Conservation (phyloP, 257 asterid species). For the Solanum clarkiae region DNA sequence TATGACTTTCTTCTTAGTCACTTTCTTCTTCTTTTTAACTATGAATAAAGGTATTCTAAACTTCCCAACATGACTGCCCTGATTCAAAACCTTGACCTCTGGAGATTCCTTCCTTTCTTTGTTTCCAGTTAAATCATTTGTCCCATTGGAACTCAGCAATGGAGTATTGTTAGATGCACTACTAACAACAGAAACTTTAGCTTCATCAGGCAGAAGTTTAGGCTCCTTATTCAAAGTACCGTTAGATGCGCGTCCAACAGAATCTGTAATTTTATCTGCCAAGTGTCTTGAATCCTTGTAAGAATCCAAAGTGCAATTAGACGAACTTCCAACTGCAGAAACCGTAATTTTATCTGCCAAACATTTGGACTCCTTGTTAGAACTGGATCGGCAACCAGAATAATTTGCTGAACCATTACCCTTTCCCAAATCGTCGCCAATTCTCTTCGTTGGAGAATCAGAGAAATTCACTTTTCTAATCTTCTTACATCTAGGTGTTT, state of each 20-base stretch:
- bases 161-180: not conserved
- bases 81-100: not conserved
- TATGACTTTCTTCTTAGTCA: conserved; percentile 6
- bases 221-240: conserved; percentile 9
- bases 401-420: conserved; percentile 2
- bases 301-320: conserved; percentile 7
- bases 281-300: conserved; percentile 11
- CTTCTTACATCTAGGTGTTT: conserved; percentile 11
- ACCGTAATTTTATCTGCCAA: conserved; percentile 8
- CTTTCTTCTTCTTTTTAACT: conserved; percentile 16
- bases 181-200: conserved; percentile 2
- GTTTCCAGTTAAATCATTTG: conserved; percentile 6
- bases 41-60: conserved; percentile 8
- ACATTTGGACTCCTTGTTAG: conserved; percentile 14
- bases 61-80: conserved; percentile 2
- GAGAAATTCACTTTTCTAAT: conserved; percentile 10
- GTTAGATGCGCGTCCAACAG: conserved; percentile 6
- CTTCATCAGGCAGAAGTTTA: conserved; percentile 11
- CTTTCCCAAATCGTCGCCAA: conserved; percentile 11
- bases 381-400: conserved; percentile 12
- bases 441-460: conserved; percentile 16
- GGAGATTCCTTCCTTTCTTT: conserved; percentile 5
- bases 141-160: not conserved
- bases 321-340: conserved; percentile 8
- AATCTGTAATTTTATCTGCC: conserved; percentile 6